phyloP scores from a whole-genome alignment of 192 early-diverging fungal species.

The Gonapodya prolifera region DNA sequence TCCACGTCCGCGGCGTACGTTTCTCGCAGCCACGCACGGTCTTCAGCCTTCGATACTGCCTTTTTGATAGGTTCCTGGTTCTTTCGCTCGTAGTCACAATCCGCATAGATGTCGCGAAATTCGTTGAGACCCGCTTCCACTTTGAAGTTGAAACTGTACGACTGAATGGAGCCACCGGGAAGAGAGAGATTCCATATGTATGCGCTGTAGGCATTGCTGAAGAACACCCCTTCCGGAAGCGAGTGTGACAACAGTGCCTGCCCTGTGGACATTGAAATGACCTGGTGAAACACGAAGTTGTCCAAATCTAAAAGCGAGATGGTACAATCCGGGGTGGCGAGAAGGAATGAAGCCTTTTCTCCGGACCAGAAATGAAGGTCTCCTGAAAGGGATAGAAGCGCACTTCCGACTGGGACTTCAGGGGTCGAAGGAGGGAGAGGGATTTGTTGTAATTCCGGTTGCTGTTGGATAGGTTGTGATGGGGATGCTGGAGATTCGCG shows the following conservation, averaged over 20 bases:
- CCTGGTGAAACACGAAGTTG: conserved; percentile 3
- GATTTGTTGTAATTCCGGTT: conserved; percentile 9
- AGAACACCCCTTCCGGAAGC: background rate
- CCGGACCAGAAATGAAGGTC: conserved; percentile 1
- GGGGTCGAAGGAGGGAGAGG: background rate
- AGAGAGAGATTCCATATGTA: background rate
- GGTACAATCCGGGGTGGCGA: background rate
- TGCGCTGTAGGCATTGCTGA: background rate
- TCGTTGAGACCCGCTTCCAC: conserved; percentile 30
- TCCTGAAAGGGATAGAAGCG: background rate
- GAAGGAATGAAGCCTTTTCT: background rate
- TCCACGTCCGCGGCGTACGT: conserved; percentile 63
- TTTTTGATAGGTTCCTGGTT: conserved; percentile 53
- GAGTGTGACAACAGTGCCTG: background rate
- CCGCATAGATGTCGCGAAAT: conserved; percentile 53
- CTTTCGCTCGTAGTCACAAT: conserved; percentile 62
- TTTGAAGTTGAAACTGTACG: conserved; percentile 60
- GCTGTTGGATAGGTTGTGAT: conserved; percentile 17
- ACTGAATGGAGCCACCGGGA: conserved; percentile 33
- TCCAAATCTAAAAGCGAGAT: background rate
- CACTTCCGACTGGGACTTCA: background rate
- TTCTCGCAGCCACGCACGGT: conserved; percentile 63
- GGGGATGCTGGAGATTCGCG: conserved; percentile 7
- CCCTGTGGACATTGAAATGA: background rate
- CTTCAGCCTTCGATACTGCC: conserved; percentile 30